phyloP scores from a whole-genome alignment of 106 monocot genomes.

The Acorus calamus region DNA sequence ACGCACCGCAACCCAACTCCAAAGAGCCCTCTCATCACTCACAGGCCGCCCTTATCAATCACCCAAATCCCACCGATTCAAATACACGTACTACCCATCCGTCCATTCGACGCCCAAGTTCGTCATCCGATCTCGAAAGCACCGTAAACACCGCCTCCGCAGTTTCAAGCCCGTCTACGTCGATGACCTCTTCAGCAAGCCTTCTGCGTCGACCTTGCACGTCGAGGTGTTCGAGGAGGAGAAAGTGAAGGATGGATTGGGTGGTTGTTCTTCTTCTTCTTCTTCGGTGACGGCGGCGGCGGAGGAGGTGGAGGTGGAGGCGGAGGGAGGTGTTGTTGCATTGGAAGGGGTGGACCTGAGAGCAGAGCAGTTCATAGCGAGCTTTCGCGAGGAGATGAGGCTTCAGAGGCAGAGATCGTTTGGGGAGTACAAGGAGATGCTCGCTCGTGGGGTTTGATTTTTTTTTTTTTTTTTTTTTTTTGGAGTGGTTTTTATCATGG shows the following conservation, averaged over 20 bases:
- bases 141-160: not conserved
- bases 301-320: not conserved
- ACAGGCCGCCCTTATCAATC: not conserved
- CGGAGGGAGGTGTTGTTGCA: too few species aligned
- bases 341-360: constrained; percentile 38
- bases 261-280: constrained; percentile 5
- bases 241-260: not conserved
- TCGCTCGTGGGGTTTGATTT: constrained; percentile 19
- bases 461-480: too few species aligned
- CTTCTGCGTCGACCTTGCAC: not conserved
- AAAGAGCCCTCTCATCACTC: not conserved
- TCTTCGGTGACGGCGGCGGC: not conserved
- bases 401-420: constrained; percentile 41
- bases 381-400: constrained; percentile 56
- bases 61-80: not conserved
- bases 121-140: not conserved
- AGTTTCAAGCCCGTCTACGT: constrained; percentile 16
- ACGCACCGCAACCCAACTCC: not conserved
- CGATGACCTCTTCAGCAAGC: constrained; percentile 17
- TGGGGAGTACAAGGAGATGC: constrained; percentile 42
- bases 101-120: too few species aligned
- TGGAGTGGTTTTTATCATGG: too few species aligned
- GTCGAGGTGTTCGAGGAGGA: not conserved
- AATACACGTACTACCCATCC: too few species aligned
- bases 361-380: constrained; percentile 54